Conservation (phyloP, 2,329 filamentous ascomycete species). For the Apiospora pterosperma region DNA sequence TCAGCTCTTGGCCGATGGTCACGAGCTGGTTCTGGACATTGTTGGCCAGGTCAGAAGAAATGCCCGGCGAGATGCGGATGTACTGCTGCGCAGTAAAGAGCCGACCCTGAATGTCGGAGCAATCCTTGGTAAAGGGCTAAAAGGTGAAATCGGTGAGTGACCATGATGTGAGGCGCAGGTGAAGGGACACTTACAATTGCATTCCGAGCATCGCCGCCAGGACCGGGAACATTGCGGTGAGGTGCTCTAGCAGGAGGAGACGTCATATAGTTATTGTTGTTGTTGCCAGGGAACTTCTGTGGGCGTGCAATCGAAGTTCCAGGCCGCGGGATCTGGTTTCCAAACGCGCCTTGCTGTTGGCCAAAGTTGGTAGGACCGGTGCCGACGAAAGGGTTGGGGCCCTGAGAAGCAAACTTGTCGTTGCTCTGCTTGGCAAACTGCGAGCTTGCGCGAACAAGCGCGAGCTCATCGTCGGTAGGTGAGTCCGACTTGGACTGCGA, state of each 20-base stretch:
- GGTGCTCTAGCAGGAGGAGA: not conserved
- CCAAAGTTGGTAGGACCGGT: not conserved
- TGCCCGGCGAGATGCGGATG: constrained; percentile 16
- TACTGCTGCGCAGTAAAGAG: constrained; percentile 19
- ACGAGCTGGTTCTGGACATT: constrained; percentile 18
- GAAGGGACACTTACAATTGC: not conserved
- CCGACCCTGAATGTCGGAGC: constrained; percentile 9
- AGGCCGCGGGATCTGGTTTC: not conserved
- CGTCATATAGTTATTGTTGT: not conserved
- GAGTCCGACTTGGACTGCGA: constrained; percentile 4
- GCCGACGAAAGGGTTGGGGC: not conserved
- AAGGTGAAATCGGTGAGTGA: not conserved
- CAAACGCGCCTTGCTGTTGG: not conserved
- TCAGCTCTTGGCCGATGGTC: constrained; percentile 10
- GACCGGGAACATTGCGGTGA: constrained; percentile 7
- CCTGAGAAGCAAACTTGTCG: not conserved
- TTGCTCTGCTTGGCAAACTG: constrained; percentile 5
- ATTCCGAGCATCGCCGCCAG: constrained; percentile 9
- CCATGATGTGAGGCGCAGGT: not conserved
- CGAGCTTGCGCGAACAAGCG: constrained; percentile 16
- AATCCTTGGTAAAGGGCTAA: constrained; percentile 9
- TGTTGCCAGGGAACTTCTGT: not conserved
- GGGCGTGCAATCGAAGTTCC: constrained; percentile 5
- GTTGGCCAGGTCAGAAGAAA: constrained; percentile 9
- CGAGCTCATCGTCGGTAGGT: constrained; percentile 17